A percentile compares a stretch with the other conserved stretches of the same genome.
Conservation (phyloP, 2,329 filamentous ascomycete genomes). For the Ophiostoma angusticollis region DNA sequence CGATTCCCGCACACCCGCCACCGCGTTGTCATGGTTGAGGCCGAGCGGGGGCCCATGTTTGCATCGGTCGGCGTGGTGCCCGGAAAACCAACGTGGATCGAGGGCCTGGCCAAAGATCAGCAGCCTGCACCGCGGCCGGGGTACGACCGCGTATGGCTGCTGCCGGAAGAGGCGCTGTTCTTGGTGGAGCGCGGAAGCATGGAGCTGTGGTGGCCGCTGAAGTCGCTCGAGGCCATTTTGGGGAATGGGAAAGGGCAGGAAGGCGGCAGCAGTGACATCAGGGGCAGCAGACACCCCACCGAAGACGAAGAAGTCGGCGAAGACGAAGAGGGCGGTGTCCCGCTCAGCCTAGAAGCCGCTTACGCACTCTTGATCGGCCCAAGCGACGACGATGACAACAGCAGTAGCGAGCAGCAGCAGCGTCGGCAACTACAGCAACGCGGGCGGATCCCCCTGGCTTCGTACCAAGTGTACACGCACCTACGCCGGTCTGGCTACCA, state of each 20-base stretch:
- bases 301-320: conserved; percentile 12
- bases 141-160: conserved; percentile 60
- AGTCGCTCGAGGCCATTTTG: conserved; percentile 36
- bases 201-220: conserved; percentile 71
- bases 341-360: conserved; percentile 80
- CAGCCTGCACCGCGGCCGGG: conserved; percentile 23
- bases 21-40: conserved; percentile 54
- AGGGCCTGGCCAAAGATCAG: conserved; percentile 39
- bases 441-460: conserved; percentile 55
- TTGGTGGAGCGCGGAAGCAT: conserved; percentile 76
- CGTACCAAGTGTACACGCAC: conserved; percentile 79
- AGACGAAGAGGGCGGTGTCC: conserved; percentile 51
- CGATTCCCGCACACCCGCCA: conserved; percentile 25
- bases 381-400: conserved; percentile 41
- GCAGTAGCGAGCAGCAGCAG: no score
- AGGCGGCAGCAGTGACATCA: conserved; percentile 8
- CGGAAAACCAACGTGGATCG: conserved; percentile 19
- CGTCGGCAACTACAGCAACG: no score
- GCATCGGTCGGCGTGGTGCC: conserved; percentile 50
- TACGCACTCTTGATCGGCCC: conserved; percentile 73
- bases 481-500: conserved; percentile 75
- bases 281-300: not conserved
- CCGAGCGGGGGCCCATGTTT: conserved; percentile 58
- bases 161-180: conserved; percentile 87
- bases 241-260: conserved; percentile 14